These are phyloP conservation scores for Tuber borchii DNA, from an alignment of 495 filamentous ascomycete species.

Conservation along the genomic window DNA sequence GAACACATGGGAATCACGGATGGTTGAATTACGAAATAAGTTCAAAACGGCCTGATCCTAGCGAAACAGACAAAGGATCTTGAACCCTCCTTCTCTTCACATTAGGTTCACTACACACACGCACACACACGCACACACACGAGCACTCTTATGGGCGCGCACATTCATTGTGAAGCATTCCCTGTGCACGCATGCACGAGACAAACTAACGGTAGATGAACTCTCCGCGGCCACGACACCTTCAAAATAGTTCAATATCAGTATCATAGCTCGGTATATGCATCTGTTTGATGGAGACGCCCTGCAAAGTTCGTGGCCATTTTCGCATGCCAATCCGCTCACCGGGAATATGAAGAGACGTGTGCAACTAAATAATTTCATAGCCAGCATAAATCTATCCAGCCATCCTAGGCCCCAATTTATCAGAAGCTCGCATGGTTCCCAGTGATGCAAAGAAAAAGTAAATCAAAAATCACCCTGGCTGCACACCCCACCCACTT, in stretches of 20 bases:
- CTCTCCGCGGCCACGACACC: neutral
- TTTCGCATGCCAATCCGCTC: neutral
- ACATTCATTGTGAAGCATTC: neutral
- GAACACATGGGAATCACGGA: neutral
- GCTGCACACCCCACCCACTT: constrained; percentile 4
- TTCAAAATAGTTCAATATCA: neutral
- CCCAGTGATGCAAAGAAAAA: constrained; percentile 14
- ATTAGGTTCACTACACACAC: neutral
- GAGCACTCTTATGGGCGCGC: neutral
- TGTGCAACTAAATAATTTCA: neutral
- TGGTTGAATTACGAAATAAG: neutral
- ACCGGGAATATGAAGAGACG: neutral
- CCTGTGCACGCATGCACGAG: neutral
- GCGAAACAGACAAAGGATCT: neutral
- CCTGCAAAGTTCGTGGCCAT: neutral
- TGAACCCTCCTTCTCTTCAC: neutral
- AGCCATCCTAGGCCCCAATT: neutral
- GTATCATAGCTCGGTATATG: neutral
- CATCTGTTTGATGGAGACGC: neutral
- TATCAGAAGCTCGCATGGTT: neutral
- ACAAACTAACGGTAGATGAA: neutral
- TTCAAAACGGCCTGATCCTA: neutral
- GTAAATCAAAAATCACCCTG: constrained; percentile 10
- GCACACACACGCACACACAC: neutral
- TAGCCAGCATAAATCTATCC: neutral